Percentiles rank a stretch among this genome's conserved stretches.
These are phyloP conservation scores for Wallacemonas sp. DNA, from an alignment of 208 protist genomes.

Conservation along the genomic window DNA sequence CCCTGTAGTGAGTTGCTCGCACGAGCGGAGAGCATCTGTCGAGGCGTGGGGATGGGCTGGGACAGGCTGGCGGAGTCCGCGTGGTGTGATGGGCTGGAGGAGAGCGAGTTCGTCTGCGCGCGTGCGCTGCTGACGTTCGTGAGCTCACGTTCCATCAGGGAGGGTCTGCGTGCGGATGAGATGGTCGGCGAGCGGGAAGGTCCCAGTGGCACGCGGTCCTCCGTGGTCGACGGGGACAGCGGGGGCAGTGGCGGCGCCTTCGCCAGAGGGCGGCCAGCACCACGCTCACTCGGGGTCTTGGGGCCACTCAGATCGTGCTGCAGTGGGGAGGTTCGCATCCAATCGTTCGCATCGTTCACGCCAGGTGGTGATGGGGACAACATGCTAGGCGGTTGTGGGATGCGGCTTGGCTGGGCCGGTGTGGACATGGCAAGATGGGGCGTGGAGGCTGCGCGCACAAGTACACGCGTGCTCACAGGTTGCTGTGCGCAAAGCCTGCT, in stretches of 20 bases:
- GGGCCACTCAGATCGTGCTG: not conserved
- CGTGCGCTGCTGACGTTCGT: not conserved
- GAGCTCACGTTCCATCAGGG: not conserved
- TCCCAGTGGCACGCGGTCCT: not conserved
- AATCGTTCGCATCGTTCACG: not conserved
- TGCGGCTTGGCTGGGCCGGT: not conserved
- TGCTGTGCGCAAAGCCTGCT: no score
- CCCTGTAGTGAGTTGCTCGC: not conserved
- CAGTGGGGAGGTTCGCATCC: conserved; percentile 1
- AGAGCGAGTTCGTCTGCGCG: conserved; percentile 6
- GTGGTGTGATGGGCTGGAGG: not conserved
- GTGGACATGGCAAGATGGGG: not conserved
- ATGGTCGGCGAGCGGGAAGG: not conserved
- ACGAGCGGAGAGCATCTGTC: conserved; percentile 1
- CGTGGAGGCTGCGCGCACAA: no score
- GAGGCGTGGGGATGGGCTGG: not conserved
- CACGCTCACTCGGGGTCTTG: not conserved
- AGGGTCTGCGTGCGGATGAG: not conserved
- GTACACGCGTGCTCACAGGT: no score
- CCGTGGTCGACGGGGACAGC: not conserved
- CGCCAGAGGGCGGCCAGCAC: not conserved
- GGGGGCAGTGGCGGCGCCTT: not conserved
- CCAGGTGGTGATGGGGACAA: not conserved
- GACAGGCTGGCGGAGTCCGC: not conserved
- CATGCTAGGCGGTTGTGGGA: not conserved